Conservation (phyloP, 495 filamentous ascomycete genomes). For the Penicillium manginii region DNA sequence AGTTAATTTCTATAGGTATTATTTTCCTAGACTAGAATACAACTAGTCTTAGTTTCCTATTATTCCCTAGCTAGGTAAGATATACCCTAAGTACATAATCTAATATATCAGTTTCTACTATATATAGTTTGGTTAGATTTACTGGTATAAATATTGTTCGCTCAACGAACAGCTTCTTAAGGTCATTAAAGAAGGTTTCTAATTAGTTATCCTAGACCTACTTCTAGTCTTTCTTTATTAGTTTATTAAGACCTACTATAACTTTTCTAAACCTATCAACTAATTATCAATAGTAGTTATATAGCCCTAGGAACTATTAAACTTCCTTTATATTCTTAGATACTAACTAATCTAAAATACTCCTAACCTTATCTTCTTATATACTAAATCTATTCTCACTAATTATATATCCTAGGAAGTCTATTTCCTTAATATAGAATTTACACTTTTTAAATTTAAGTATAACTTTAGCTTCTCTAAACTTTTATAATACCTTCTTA, state of each 20-base stretch:
- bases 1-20: conserved; percentile 32
- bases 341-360: conserved; percentile 9
- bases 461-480: not conserved
- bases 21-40: conserved; percentile 32
- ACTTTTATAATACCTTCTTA: too few relatives aligned
- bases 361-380: conserved; percentile 13
- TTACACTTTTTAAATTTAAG: not conserved
- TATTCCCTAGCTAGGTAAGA: conserved; percentile 6
- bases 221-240: conserved; percentile 12
- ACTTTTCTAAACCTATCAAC: conserved; percentile 15
- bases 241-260: conserved; percentile 1
- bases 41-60: conserved; percentile 11
- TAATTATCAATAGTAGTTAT: conserved; percentile 19
- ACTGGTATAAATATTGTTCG: conserved; percentile 8
- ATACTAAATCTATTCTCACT: conserved; percentile 12
- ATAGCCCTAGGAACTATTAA: conserved; percentile 16
- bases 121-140: conserved; percentile 8
- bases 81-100: conserved; percentile 7
- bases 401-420: conserved; percentile 17
- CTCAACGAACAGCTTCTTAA: conserved; percentile 11
- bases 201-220: conserved; percentile 12
- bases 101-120: conserved; percentile 22
- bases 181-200: conserved; percentile 11
- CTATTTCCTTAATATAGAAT: conserved; percentile 13
- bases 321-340: conserved; percentile 13